Evolutionary conservation across 2,329 filamentous ascomycete genomes (phyloP), one percentile per base, ranked within the genome.

Genomic region (Chaetomium sp.): DNA sequence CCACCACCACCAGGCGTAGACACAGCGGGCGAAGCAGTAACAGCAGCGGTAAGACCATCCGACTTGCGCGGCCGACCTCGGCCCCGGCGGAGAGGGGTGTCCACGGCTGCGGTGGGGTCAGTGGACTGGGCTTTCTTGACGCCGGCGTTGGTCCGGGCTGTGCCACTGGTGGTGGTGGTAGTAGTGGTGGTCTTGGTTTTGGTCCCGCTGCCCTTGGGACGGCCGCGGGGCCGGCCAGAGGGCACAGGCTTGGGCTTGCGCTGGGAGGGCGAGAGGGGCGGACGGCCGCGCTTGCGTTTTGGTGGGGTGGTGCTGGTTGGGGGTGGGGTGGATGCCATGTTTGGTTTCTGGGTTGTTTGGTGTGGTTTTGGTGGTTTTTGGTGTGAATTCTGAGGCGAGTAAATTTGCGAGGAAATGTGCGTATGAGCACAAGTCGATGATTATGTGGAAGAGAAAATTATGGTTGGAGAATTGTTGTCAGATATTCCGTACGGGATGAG

Each of bases 281-380:
- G 64, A 41, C 64, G 64, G 52, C 64, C 64, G 49, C 64, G 64
- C 48, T 60, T 60, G 57, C 64, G 62, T 47, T 64, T 64, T 52
- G 54, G 45, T 33, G 58, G 55, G 35, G 56, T 32, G 37, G 47
- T 37, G 36, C 46, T 34, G 40, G 58, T 36, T 12, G 59, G 57
- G 46, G 60, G 55, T 12, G 59, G 58, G 48, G 59, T 58, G 35
- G 62, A 60, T 9, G 59, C 57, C 62, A 64, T 64, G 50, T 27
- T 57, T 27, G 19, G 19, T 27, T 27, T 27, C 19, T 27, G 19
- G 19, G 19, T 27, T 27, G 19, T 27, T 27, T 27, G 19, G 19
- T 27, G 19, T 27, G 19, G 19, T 27, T 27, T 27, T 27, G 19
- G 19, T 27, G 19, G 19, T 27, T 27, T 27, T 27, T 27, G 19